Base-by-base conservation (phyloP, 176 grass and related monocot genomes). In the Pontederia paniculata region DNA sequence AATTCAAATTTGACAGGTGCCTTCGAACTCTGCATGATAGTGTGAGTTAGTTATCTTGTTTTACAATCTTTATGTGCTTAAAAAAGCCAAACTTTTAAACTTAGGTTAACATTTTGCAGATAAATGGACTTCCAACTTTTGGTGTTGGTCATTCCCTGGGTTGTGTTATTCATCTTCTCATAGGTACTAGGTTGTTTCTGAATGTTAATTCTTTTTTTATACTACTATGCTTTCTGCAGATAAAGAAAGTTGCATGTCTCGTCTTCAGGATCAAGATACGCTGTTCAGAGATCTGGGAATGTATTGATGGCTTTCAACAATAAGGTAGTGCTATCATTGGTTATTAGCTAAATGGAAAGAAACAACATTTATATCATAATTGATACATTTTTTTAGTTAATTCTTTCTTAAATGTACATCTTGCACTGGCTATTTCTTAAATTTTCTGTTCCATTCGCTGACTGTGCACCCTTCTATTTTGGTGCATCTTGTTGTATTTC, bases 1-100 rank as follows among this genome's bases (percentile, higher is more conserved):
- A 98, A 12, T 98, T 91, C 62, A 98, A 91, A 72, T 98, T 91
- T 51, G 86, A 91, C 44, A 87, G 83, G 72, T 98, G 93, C 75
- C 71, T 98, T 72, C 82, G 86, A 75, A 82, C 68, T 68, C 77
- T 98, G 75, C 56, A 58, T 50, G 76, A 84, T 54, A 71, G 74
- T 66, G 86, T 98, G 70, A 91, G 80, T 91, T 21, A 15, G 23
- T 44, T 13, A 23, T 66, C 25, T 52, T 52, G 9, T 15, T 23
- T 21, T 52, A 17, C 41, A 42, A n/a, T 53, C 42, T 23, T 37
- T 54, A 14, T 10, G 8, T 42, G 5, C n/a, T 17, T 28, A 12
- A 0, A 16, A 9, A 12, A 12, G 8, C 17, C 42, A 42, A 28
- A 31, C 57, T 50, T 21, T 21, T 16, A 68, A 22, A 15, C 42